A percentile compares a stretch with the other conserved stretches of the same genome.
These are phyloP conservation scores for Pseudogymnoascus sp. DNA, from an alignment of 2,329 filamentous ascomycete species.

Conservation along the genomic window DNA sequence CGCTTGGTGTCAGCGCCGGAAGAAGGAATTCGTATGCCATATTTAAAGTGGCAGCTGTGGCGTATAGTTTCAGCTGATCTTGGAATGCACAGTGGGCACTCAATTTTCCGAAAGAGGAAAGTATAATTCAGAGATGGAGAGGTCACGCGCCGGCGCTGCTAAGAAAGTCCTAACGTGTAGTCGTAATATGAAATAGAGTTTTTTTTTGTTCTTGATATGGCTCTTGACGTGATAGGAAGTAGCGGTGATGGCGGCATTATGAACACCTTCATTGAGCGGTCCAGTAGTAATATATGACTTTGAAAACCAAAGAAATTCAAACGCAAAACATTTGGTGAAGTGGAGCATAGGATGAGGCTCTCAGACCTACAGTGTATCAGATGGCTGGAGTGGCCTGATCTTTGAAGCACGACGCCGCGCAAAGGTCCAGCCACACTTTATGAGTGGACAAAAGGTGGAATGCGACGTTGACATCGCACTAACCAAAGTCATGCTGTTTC, in stretches of 20 bases:
- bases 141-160: not conserved
- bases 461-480: not conserved
- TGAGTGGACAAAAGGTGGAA: not conserved
- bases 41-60: not conserved
- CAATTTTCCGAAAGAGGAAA: not conserved
- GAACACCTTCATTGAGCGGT: not conserved
- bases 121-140: not conserved
- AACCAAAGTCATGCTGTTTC: conserved; percentile 4
- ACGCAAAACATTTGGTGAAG: not conserved
- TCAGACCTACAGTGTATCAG: conserved; percentile 5
- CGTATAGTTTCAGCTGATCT: not conserved
- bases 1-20: not conserved
- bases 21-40: conserved; percentile 6
- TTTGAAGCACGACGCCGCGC: conserved; percentile 2
- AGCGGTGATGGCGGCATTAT: not conserved
- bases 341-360: conserved; percentile 4
- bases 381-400: not conserved
- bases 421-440: not conserved
- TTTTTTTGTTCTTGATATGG: not conserved
- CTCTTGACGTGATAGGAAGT: not conserved
- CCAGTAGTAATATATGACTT: not conserved
- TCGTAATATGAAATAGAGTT: not conserved
- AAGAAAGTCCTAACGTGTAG: not conserved
- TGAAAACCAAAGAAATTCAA: not conserved
- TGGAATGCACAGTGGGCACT: not conserved